These are phyloP conservation scores for Neurospora sp. DNA, from an alignment of 495 filamentous ascomycete species.

Conservation along the genomic window DNA sequence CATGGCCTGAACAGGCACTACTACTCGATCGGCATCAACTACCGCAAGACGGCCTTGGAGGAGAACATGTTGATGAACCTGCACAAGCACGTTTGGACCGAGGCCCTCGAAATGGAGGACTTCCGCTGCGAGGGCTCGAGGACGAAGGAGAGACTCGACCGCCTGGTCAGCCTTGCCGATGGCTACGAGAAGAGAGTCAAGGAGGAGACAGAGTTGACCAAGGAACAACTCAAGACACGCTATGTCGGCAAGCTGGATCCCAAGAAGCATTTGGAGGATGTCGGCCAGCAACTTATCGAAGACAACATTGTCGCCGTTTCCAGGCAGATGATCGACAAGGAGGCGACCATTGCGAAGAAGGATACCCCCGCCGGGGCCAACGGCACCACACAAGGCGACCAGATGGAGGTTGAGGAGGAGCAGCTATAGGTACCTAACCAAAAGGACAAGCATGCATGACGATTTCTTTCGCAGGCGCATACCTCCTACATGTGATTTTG, in stretches of 20 bases:
- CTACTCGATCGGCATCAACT: constrained; percentile 97
- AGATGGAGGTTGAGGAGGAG: constrained; percentile 46
- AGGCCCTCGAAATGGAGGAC: constrained; percentile 93
- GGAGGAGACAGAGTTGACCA: constrained; percentile 92
- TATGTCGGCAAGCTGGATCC: constrained; percentile 98
- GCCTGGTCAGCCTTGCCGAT: constrained; percentile 79
- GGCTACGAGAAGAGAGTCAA: constrained; percentile 98
- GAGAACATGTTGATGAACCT: constrained; percentile 99
- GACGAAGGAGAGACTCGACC: constrained; percentile 78
- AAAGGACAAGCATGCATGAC: background rate
- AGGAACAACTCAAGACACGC: constrained; percentile 96
- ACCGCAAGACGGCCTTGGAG: constrained; percentile 93
- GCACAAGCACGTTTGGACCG: constrained; percentile 98
- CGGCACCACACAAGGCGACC: constrained; percentile 43
- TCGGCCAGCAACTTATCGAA: constrained; percentile 92
- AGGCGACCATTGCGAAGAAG: constrained; percentile 60
- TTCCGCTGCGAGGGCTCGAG: constrained; percentile 74
- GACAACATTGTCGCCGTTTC: constrained; percentile 97
- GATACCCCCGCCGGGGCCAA: constrained; percentile 34
- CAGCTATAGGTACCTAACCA: constrained; percentile 19
- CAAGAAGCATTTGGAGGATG: constrained; percentile 97
- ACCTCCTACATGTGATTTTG: constrained; percentile 7
- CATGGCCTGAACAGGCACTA: constrained; percentile 97
- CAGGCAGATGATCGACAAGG: constrained; percentile 98
- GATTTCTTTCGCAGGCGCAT: background rate